These are phyloP conservation scores for Tinospora cordifolia DNA, from an alignment of 164 flowering plant genomes.

Conservation along the genomic window DNA sequence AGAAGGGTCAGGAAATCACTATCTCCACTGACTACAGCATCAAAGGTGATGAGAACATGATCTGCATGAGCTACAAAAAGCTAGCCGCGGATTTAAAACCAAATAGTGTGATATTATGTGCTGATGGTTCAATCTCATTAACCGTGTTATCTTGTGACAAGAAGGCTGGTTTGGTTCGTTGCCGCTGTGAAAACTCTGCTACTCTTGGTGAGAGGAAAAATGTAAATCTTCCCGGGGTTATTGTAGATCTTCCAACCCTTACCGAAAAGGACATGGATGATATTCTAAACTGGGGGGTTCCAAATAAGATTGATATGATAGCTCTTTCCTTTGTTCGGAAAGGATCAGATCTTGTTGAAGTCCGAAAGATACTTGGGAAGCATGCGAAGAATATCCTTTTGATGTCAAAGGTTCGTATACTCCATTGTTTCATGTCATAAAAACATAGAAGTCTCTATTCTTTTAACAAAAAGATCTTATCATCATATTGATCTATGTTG, in stretches of 20 bases:
- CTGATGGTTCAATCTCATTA: slow-evolving; percentile 75
- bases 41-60: slow-evolving; percentile 61
- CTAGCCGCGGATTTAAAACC: slow-evolving; percentile 66
- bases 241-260: slow-evolving; percentile 83
- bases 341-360: slow-evolving; percentile 43
- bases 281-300: slow-evolving; percentile 38
- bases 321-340: slow-evolving; percentile 42
- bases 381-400: slow-evolving; percentile 36
- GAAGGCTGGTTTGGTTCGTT: slow-evolving; percentile 47
- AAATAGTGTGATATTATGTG: slow-evolving; percentile 53
- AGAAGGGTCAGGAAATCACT: slow-evolving; percentile 66
- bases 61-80: slow-evolving; percentile 85
- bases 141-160: slow-evolving; percentile 57
- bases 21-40: slow-evolving; percentile 72
- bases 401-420: slow-evolving; percentile 38
- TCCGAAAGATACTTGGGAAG: slow-evolving; percentile 31
- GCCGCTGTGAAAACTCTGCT: slow-evolving; percentile 85
- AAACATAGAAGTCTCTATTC: not conserved
- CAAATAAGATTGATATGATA: slow-evolving; percentile 34
- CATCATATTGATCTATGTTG: too few relatives aligned
- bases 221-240: slow-evolving; percentile 81
- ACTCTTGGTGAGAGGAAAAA: slow-evolving; percentile 84
- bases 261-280: slow-evolving; percentile 82
- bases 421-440: not conserved
- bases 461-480: too few relatives aligned